Evolutionary conservation across 257 asterid genomes (phyloP), one percentile per base, ranked within the genome.

Genomic region (Ballota nigra): DNA sequence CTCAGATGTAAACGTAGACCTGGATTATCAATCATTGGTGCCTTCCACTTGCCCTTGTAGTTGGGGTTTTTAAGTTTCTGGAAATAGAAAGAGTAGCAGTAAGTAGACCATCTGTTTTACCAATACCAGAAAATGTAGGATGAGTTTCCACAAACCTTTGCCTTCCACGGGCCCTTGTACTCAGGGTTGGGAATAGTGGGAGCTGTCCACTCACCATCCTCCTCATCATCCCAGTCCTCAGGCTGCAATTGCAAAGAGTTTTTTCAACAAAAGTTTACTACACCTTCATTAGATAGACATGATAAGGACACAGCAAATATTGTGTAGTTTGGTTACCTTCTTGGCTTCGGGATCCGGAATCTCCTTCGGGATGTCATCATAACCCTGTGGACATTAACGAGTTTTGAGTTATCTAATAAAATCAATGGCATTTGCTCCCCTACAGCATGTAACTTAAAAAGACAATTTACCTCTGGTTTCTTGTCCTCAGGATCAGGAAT

Each of bases 141-240:
- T 23, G 23, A 47, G 6, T 61, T 55, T 47, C 51, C 26, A 66
- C 82, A 61, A 77, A 92, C 98, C 91, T 90, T 90, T 51, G 95
- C 66, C 68, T 75, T 70, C 98, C 98, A 92, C 59, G 91, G 96
- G 22, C 98, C 98, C 86, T 88, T 88, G 90, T 89, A 90, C 71
- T 92, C 97, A 0, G 96, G 98, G 81, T 92, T 90, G 63, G 98
- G 86, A 79, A 88, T 82, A 8, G 95, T 90, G 52, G 98, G 98
- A 29, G 87, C 81, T 0, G 97, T 82, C 98, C 98, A 92, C 73
- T 85, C 95, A 40, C 98, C 97, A 84, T 92, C 98, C 78, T 92
- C 98, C 57, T 86, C 95, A 38, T 92, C 92, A 79, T 92, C 96
- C 97, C 96, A 92, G 73, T 92, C 98, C 80, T 92, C 97, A 33